These are phyloP conservation scores for Penicillium sp. DNA, from an alignment of 2,329 filamentous ascomycete genomes.

Conservation along the genomic window DNA sequence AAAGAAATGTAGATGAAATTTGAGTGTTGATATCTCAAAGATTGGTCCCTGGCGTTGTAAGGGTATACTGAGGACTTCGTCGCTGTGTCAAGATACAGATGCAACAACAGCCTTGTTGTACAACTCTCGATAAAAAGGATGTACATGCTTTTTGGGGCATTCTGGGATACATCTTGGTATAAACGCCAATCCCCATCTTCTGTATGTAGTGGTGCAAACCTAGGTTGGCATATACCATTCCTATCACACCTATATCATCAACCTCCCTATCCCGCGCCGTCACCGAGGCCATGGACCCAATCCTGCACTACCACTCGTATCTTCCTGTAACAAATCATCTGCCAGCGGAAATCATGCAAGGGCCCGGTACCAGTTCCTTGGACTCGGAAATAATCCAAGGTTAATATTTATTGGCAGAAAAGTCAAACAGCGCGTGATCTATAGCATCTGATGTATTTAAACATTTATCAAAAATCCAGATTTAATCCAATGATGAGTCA, in stretches of 20 bases:
- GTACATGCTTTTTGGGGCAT: too few species aligned
- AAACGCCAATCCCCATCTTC: too few species aligned
- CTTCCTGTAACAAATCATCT: not conserved
- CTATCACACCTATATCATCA: too few species aligned
- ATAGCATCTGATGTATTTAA: not conserved
- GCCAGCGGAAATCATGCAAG: not conserved
- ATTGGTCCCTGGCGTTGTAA: too few species aligned
- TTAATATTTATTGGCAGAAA: not conserved
- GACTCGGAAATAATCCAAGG: not conserved
- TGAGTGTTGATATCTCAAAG: not conserved
- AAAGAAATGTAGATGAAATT: not conserved
- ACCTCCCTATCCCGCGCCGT: not conserved
- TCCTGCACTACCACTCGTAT: not conserved
- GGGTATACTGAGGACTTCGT: too few species aligned
- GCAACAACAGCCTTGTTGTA: too few species aligned
- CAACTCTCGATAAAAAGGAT: too few species aligned
- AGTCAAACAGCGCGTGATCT: not conserved
- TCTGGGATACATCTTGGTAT: too few species aligned
- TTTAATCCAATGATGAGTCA: not conserved
- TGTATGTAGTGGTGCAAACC: too few species aligned
- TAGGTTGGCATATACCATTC: too few species aligned
- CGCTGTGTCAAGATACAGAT: too few species aligned
- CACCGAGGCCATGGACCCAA: not conserved
- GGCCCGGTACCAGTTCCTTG: not conserved
- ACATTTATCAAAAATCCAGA: not conserved